A percentile compares a stretch with the other conserved stretches of the same genome.
phyloP scores from a whole-genome alignment of 2,329 filamentous ascomycete genomes.

The Sclerotinia borealis region DNA sequence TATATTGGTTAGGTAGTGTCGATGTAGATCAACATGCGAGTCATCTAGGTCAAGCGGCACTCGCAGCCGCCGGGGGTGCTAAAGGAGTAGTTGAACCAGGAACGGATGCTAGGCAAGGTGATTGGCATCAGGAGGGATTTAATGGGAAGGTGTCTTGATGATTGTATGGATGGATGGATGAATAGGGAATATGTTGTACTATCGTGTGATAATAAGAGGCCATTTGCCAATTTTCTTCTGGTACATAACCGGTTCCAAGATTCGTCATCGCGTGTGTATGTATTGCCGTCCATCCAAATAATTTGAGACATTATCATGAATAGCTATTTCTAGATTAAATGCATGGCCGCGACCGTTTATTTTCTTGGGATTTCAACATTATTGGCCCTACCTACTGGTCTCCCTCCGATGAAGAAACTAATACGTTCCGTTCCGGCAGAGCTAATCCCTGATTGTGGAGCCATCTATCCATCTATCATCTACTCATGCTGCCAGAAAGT shows the following conservation, averaged over 20 bases:
- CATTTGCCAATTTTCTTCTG: slow-evolving; percentile 5
- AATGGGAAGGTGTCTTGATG: slow-evolving; percentile 26
- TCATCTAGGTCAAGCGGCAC: slow-evolving; percentile 36
- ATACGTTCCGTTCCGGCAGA: neutral
- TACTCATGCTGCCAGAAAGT: neutral
- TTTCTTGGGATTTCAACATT: neutral
- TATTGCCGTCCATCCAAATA: neutral
- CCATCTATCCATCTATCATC: neutral
- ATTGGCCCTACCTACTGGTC: neutral
- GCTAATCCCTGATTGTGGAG: slow-evolving; percentile 6
- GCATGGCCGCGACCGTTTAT: neutral
- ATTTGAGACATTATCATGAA: neutral
- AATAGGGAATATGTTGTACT: slow-evolving; percentile 21
- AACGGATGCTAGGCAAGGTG: slow-evolving; percentile 38
- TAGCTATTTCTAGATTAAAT: neutral
- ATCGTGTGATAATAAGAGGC: slow-evolving; percentile 25
- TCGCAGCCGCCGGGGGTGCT: slow-evolving; percentile 38
- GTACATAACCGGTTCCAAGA: neutral
- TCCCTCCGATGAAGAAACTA: neutral
- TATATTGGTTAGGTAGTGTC: slow-evolving; percentile 74
- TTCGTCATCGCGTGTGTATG: neutral
- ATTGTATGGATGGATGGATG: neutral
- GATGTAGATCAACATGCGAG: slow-evolving; percentile 50
- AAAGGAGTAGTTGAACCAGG: slow-evolving; percentile 36
- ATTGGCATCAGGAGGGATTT: slow-evolving; percentile 55